These are phyloP conservation scores for Juglanconis oblonga DNA, from an alignment of 2,329 filamentous ascomycete species.

Conservation along the genomic window DNA sequence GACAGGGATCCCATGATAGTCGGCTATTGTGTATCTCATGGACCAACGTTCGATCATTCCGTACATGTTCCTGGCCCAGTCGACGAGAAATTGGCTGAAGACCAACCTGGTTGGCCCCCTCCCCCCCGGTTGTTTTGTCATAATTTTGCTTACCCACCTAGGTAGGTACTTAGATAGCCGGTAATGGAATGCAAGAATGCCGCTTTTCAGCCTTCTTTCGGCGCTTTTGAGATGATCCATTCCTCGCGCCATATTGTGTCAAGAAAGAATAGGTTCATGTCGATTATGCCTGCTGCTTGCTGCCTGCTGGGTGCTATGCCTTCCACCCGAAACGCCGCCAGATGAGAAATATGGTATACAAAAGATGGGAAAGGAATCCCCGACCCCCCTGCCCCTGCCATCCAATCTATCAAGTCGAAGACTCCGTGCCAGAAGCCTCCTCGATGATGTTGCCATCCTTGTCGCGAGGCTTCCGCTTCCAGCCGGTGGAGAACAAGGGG, in stretches of 20 bases:
- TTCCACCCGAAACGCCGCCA: neutral
- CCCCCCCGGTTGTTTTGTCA: no score
- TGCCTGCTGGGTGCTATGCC: neutral
- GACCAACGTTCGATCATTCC: no score
- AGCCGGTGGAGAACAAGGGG: constrained; percentile 74
- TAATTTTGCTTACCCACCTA: no score
- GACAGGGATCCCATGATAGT: no score
- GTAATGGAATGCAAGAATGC: no score
- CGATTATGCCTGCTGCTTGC: neutral
- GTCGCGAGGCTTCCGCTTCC: constrained; percentile 67
- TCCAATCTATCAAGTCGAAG: neutral
- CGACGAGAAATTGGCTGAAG: no score
- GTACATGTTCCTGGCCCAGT: no score
- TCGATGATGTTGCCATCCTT: constrained; percentile 37
- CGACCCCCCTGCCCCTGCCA: neutral
- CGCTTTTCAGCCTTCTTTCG: no score
- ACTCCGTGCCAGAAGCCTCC: neutral
- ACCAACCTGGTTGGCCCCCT: no score
- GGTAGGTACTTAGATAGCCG: no score
- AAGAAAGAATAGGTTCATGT: neutral
- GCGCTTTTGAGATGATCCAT: no score
- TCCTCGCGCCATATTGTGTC: neutral
- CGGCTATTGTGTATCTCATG: no score
- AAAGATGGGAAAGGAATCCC: neutral
- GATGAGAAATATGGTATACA: neutral